Base-by-base conservation (phyloP, 176 grass and related monocot species). In the Musa acuminata region DNA sequence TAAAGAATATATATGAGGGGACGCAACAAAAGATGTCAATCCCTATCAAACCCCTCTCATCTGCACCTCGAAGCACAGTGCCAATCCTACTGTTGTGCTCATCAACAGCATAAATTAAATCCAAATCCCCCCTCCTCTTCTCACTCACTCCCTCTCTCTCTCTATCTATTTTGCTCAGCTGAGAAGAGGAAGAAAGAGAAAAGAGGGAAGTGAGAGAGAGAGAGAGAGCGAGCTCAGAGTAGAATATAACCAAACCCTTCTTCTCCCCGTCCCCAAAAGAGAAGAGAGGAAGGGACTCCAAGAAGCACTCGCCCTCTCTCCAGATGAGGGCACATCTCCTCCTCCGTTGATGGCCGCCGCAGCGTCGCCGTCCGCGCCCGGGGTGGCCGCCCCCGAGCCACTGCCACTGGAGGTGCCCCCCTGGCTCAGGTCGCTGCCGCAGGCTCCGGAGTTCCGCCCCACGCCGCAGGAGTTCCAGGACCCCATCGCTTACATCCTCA, bases 401-500 rank as follows among this genome's bases (percentile, higher is more conserved):
- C 19, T 62, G 1, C 68, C 82, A 21, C 57, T 80, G 63, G 83
- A 85, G 80, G 72, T 80, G 19, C 77, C 81, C 50, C 25, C 72
- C 58, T 99, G 95, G 95, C 78, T 99, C 54, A 85, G 89, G 73
- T 77, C 83, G 24, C 88, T 99, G 51, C 96, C 96, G 7, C 69
- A 82, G 80, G 96, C 96, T 11, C 96, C 96, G 52, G 96, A 91
- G 84, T 99, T 82, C 88, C 86, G 27, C 81, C 96, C 96, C 43
- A 89, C 88, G 62, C 64, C 55, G 1, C 84, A 82, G 51, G 91
- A 99, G 76, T 99, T 99, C 80, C 84, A 87, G 0, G 86, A 99
- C 88, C 96, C 96, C 55, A 86, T 99, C 80, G 88, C 88, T 72
- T 99, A 89, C 81, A 94, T 99, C 82, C 83, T 99, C 80, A 94